Percentiles rank a stretch among this genome's conserved stretches.
These are phyloP conservation scores for Xylaria sp. DNA, from an alignment of 2,329 filamentous ascomycete species.

Conservation along the genomic window DNA sequence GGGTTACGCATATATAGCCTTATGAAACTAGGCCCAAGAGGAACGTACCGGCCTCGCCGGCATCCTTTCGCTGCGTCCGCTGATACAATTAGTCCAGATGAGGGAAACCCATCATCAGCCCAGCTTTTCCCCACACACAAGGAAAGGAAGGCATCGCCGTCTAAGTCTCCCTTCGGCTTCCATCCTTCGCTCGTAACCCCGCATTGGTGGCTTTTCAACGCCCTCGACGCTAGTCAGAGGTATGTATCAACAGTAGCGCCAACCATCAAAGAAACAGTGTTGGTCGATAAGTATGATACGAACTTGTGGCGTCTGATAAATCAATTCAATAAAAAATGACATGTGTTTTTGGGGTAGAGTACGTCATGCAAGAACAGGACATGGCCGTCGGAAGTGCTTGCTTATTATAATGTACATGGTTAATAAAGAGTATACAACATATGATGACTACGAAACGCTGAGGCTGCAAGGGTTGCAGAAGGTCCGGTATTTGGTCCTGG, in stretches of 20 bases:
- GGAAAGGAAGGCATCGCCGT: constrained; percentile 11
- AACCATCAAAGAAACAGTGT: constrained; percentile 12
- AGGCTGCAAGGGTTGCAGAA: constrained; percentile 32
- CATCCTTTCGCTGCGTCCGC: constrained; percentile 10
- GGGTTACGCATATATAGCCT: constrained; percentile 17
- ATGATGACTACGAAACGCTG: constrained; percentile 5
- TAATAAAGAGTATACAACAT: not conserved
- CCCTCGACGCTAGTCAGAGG: constrained; percentile 7
- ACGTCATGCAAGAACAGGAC: constrained; percentile 20
- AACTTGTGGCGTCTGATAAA: constrained; percentile 30
- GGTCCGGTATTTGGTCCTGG: constrained; percentile 34
- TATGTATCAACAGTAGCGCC: constrained; percentile 9
- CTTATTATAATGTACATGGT: constrained; percentile 4
- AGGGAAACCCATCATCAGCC: constrained; percentile 27
- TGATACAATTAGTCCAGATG: constrained; percentile 25
- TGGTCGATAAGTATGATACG: constrained; percentile 28
- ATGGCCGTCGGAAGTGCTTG: constrained; percentile 13
- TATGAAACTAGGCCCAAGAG: constrained; percentile 24
- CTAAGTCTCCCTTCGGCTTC: constrained; percentile 14
- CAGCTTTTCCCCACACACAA: constrained; percentile 14
- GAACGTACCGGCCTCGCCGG: constrained; percentile 11
- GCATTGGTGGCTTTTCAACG: constrained; percentile 27
- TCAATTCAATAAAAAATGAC: constrained; percentile 24
- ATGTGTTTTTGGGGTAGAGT: constrained; percentile 21
- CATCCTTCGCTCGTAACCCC: constrained; percentile 26